Conservation (phyloP, 345 rosid species). For the Camelina hispida region DNA sequence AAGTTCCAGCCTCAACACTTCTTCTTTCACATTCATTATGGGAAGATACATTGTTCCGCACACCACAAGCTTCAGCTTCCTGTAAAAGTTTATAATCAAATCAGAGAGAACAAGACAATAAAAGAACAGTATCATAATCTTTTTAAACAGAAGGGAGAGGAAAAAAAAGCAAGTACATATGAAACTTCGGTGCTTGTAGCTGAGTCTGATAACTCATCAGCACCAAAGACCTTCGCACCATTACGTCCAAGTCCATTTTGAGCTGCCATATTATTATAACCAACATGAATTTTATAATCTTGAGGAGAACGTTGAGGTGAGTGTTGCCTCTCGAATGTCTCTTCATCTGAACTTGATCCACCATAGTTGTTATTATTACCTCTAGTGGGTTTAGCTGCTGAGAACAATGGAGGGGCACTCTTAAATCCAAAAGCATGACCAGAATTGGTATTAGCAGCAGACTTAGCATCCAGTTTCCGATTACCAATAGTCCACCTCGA, state of each 20-base stretch:
- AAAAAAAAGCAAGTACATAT: constrained; percentile 16
- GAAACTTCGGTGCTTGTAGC: constrained; percentile 70
- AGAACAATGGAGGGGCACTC: constrained; percentile 50
- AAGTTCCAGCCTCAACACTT: constrained; percentile 41
- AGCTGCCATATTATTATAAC: constrained; percentile 31
- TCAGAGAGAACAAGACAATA: neutral
- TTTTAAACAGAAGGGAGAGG: neutral
- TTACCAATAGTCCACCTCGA: constrained; percentile 40
- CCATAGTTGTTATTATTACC: constrained; percentile 43
- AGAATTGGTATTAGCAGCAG: constrained; percentile 42
- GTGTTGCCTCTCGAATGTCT: constrained; percentile 45
- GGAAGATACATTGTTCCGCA: constrained; percentile 47
- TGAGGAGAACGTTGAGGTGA: constrained; percentile 64
- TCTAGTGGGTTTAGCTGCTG: constrained; percentile 45
- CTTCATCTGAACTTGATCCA: constrained; percentile 71
- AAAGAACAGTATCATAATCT: neutral
- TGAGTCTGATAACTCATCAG: constrained; percentile 62
- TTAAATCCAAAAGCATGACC: constrained; percentile 45
- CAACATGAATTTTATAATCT: constrained; percentile 49
- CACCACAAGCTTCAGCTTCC: constrained; percentile 52
- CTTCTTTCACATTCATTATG: constrained; percentile 56
- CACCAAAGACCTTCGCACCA: constrained; percentile 43
- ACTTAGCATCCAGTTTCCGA: constrained; percentile 43
- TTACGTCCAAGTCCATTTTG: constrained; percentile 39
- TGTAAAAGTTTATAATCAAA: constrained; percentile 42